Evolutionary conservation across 805 yeast genomes (phyloP).

Genomic region (Ogataea neopini): DNA sequence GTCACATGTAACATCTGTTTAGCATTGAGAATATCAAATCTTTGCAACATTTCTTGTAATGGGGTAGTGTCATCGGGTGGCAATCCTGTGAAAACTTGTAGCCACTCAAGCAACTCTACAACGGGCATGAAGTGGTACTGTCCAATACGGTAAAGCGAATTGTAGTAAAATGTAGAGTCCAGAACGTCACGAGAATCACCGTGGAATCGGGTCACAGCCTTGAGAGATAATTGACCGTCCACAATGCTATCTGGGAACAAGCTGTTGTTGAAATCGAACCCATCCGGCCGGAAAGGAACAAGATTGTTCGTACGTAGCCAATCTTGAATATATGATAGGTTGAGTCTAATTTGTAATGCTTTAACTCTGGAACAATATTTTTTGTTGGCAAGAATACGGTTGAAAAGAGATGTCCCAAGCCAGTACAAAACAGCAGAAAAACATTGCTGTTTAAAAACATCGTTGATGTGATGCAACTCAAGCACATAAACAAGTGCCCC

Average conservation of each 20-base stretch:
- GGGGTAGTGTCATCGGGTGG: slow-evolving; percentile 50
- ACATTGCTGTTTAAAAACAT: slow-evolving; percentile 74
- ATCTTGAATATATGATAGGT: slow-evolving; percentile 84
- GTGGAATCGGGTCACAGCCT: slow-evolving; percentile 33
- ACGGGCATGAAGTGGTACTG: slow-evolving; percentile 68
- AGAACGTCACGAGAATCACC: slow-evolving; percentile 40
- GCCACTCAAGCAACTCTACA: slow-evolving; percentile 82
- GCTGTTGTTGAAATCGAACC: slow-evolving; percentile 25
- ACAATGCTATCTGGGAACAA: slow-evolving; percentile 37
- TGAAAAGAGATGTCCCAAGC: slow-evolving; percentile 72
- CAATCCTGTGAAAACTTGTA: slow-evolving; percentile 79
- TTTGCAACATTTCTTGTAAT: slow-evolving; percentile 51
- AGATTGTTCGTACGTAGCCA: slow-evolving; percentile 80
- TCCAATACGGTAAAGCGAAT: slow-evolving; percentile 64
- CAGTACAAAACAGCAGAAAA: slow-evolving; percentile 77
- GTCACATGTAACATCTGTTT: slow-evolving; percentile 68
- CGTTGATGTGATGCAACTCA: slow-evolving; percentile 78
- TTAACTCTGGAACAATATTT: slow-evolving; percentile 75
- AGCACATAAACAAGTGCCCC: slow-evolving; percentile 87
- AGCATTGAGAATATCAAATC: slow-evolving; percentile 61
- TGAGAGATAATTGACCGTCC: slow-evolving; percentile 24
- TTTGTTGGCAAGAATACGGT: slow-evolving; percentile 64
- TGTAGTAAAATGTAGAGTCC: slow-evolving; percentile 61
- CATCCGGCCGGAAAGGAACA: slow-evolving; percentile 40
- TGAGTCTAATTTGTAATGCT: slow-evolving; percentile 88